Evolutionary conservation across 2,329 filamentous ascomycete species (phyloP), one percentile per base, ranked within the genome.

Genomic region (Coleophoma cylindrospora): DNA sequence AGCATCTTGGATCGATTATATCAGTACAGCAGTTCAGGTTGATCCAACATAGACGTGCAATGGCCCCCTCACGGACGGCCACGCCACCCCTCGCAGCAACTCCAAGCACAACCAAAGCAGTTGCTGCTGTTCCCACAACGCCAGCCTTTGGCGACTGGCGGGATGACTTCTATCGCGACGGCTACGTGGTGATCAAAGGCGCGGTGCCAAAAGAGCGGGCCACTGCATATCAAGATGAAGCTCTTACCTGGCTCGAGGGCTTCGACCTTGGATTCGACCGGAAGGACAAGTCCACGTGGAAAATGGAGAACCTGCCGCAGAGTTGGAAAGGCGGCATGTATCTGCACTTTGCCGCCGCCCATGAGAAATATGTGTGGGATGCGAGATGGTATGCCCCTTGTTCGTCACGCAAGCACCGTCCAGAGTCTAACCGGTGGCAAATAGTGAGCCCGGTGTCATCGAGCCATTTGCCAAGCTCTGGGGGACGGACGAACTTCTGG

Each of bases 401-500:
- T 38, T 17, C 14, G 6, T 12, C 36, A 38, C 2, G 6, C 14
- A 12, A 14, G 17, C 12, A 14, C 2, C 6, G 7, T 38, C 13
- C 10, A 17, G 15, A 38, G 12, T 6, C 36, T 38, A 17, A 38
- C 15, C 4, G 15, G 36, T 4, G 14, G 17, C 37, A 21, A n/a
- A 37, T 19, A 48, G 38, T 17, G 68, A 70, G 55, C 65, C 67
- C 4, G 68, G 65, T 1, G 67, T 71, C 0, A 54, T 70, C 3
- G 59, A 56, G 1, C 61, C 65, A 2, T 74, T 74, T 45, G 65
- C 65, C 33, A 68, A 66, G 50, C 59, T 73, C 4, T 73, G 68
- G 52, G 62, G 64, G 4, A 70, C 68, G 13, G 55, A 70, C 37
- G 65, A 74, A 33, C 59, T 74, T 14, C 65, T 74, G 45, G 71